phyloP scores from a whole-genome alignment of 31 red algal species.

The Porphyra umbilicalis region DNA sequence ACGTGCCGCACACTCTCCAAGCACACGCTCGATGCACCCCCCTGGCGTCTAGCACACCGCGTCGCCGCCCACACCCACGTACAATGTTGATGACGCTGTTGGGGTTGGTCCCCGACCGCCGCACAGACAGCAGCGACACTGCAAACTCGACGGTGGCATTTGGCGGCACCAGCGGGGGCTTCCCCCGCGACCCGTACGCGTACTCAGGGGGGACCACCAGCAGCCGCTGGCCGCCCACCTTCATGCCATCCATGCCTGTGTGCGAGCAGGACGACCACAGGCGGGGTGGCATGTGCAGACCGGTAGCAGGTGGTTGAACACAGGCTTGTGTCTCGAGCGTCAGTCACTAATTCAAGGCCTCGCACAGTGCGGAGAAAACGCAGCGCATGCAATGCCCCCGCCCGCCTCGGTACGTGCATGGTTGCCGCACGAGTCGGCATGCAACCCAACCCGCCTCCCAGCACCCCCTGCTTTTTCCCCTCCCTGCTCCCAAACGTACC shows the following conservation, averaged over 20 bases:
- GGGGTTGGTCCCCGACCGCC: background rate
- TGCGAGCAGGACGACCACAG: too few relatives aligned
- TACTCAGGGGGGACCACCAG: constrained; percentile 69
- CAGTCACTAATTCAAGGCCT: too few relatives aligned
- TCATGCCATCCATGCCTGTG: constrained; percentile 81
- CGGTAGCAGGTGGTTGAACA: too few relatives aligned
- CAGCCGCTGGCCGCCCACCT: constrained; percentile 75
- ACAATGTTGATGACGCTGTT: background rate
- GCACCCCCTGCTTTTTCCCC: too few relatives aligned
- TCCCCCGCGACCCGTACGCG: constrained; percentile 62
- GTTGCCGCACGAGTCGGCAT: too few relatives aligned
- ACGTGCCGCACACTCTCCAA: too few relatives aligned
- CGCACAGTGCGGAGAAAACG: too few relatives aligned
- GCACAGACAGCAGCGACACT: constrained; percentile 46
- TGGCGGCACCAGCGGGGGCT: constrained; percentile 56
- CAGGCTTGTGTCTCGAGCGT: too few relatives aligned
- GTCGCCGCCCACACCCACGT: background rate
- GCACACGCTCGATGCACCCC: background rate
- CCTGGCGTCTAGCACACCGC: background rate
- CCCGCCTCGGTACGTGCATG: too few relatives aligned
- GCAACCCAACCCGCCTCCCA: too few relatives aligned
- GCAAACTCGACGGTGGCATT: constrained; percentile 82
- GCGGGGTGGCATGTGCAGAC: too few relatives aligned
- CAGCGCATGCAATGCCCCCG: too few relatives aligned
- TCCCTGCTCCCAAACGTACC: background rate